Evolutionary conservation across 1,284 basidiomycete species (phyloP), one percentile per base, ranked within the genome.

Genomic region (Xerocomus cyaneibrunnescens): DNA sequence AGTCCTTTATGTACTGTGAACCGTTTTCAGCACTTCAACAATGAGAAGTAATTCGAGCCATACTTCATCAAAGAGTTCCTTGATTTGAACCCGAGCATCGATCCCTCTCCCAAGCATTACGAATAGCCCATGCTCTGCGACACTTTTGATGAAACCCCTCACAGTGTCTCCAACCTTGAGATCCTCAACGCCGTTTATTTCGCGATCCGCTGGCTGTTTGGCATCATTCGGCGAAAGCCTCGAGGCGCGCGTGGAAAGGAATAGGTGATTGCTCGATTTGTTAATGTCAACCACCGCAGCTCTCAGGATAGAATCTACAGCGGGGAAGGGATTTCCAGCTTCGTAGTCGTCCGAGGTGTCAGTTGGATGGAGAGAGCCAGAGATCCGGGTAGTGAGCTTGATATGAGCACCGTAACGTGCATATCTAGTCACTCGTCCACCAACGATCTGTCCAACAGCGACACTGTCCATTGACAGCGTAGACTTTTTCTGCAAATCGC

Each of bases 11-110:
- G 69, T 83, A 97, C 90, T 95, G 61, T 16, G 49, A 45, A 62
- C 38, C 30, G 5, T 48, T 54, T 60, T 54, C 35, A 55, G 56
- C 19, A 49, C 28, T 48, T 28, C 19, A 17, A 49, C 6, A 22
- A 43, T 22, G 36, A 7, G 47, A 30, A 34, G 35, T 28, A 35
- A 31, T 14, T 13, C 28, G 27, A 64, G 34, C 17, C 51, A 34
- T 61, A 94, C 92, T 65, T 92, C 86, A 68, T 95, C 89, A 68
- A 96, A 92, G 28, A 97, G 79, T 72, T 98, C 93, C 67, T 84
- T 88, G 68, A 98, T 98, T 72, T 96, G 94, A 22, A 98, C 87
- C 21, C 96, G 85, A 48, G 90, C 95, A 62, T 94, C 92, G 30
- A 97, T 74, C 43, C 81, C 80, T 44, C 88, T 81, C 16, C 92